phyloP scores from a whole-genome alignment of 2,329 filamentous ascomycete species.

The Pseudocercospora pini-densiflorae region DNA sequence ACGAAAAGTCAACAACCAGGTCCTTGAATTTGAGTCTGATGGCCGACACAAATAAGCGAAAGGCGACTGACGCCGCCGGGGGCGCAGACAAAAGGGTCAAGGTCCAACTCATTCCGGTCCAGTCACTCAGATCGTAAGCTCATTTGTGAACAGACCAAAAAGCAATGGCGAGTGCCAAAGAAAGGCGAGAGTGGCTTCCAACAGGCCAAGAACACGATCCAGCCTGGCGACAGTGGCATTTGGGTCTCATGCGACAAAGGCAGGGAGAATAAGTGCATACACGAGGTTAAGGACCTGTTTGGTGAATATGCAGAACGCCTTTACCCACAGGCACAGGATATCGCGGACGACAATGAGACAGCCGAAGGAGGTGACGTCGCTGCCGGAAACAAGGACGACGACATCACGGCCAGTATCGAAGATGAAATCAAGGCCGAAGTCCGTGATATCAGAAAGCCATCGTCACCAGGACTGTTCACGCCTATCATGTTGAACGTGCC shows the following conservation, averaged over 20 bases:
- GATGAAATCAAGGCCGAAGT: conserved; percentile 73
- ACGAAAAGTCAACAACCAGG: background rate
- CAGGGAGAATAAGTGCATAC: conserved; percentile 71
- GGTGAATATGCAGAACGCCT: conserved; percentile 67
- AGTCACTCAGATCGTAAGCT: conserved; percentile 22
- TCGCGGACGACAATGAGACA: conserved; percentile 35
- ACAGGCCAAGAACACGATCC: conserved; percentile 49
- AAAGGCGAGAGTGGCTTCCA: conserved; percentile 35
- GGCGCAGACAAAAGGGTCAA: conserved; percentile 43
- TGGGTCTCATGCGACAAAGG: conserved; percentile 78
- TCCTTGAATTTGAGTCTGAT: conserved; percentile 11
- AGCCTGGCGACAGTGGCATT: conserved; percentile 73
- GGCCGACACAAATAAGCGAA: conserved; percentile 41
- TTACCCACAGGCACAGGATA: conserved; percentile 46
- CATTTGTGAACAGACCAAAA: conserved; percentile 44
- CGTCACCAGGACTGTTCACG: conserved; percentile 55
- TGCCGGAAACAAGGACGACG: conserved; percentile 43
- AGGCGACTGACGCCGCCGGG: conserved; percentile 39
- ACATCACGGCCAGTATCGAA: conserved; percentile 65
- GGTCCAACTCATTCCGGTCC: conserved; percentile 31
- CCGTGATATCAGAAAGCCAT: conserved; percentile 61
- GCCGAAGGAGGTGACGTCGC: conserved; percentile 17
- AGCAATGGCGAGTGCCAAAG: conserved; percentile 49
- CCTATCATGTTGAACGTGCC: conserved; percentile 60
- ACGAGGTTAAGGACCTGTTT: conserved; percentile 69